A percentile compares a stretch with the other conserved stretches of the same genome.
Conservation (phyloP, 495 filamentous ascomycete species). For the Lasiosphaeriaceae sp. region DNA sequence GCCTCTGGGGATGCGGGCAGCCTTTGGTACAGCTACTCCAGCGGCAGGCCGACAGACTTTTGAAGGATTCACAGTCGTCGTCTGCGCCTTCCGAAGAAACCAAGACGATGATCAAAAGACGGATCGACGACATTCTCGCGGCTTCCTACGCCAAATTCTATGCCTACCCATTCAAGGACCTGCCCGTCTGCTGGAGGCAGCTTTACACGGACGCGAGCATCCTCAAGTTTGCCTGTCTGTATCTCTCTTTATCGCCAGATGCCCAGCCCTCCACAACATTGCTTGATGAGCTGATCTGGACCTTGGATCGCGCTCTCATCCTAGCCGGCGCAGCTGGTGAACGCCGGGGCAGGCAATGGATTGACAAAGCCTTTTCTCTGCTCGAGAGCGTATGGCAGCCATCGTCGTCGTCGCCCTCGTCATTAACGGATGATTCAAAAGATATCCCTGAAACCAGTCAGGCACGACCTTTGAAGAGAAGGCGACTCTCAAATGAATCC, state of each 20-base stretch:
- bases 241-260: slow-evolving; percentile 4
- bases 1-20: slow-evolving; percentile 30
- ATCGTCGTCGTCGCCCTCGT: neutral
- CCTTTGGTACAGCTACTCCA: slow-evolving; percentile 35
- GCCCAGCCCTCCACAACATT: slow-evolving; percentile 20
- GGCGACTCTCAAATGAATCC: slow-evolving; percentile 13
- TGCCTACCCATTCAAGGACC: slow-evolving; percentile 70
- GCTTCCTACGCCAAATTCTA: slow-evolving; percentile 60
- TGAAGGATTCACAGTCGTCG: slow-evolving; percentile 8
- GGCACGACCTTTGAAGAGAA: slow-evolving; percentile 21
- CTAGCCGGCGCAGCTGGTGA: slow-evolving; percentile 66
- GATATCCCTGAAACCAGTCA: neutral
- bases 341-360: slow-evolving; percentile 50
- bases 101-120: slow-evolving; percentile 18
- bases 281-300: slow-evolving; percentile 50
- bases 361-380: slow-evolving; percentile 51
- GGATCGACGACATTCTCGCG: slow-evolving; percentile 41
- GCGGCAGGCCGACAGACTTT: slow-evolving; percentile 31
- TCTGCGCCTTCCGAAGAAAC: neutral
- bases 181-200: slow-evolving; percentile 69
- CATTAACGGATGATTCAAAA: neutral
- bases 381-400: slow-evolving; percentile 33
- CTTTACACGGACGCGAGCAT: slow-evolving; percentile 77
- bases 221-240: slow-evolving; percentile 51
- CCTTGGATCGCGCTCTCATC: slow-evolving; percentile 76